Conservation (phyloP, 306 rosid species). For the Glycyrrhiza uralensis region DNA sequence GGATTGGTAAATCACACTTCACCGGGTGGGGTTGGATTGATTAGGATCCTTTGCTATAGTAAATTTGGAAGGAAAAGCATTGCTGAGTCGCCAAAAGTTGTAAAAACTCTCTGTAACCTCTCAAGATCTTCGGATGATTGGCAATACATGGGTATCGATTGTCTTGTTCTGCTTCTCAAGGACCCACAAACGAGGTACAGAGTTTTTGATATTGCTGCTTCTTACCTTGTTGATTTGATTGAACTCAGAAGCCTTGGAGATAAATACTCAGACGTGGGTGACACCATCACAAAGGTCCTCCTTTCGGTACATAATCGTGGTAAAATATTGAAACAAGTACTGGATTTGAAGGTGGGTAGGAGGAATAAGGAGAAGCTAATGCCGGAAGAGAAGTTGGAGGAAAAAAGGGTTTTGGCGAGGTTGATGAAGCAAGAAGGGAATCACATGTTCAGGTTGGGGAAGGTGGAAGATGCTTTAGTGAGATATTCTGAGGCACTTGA, state of each 20-base stretch:
- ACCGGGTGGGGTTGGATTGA: constrained; percentile 66
- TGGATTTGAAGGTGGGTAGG: constrained; percentile 39
- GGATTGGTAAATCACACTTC: constrained; percentile 65
- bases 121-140: constrained; percentile 86
- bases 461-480: constrained; percentile 44
- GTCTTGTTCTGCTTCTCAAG: constrained; percentile 72
- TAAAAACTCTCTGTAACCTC: constrained; percentile 49
- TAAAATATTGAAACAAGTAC: constrained; percentile 20
- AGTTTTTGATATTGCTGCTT: constrained; percentile 41
- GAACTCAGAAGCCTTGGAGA: constrained; percentile 57
- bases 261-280: constrained; percentile 52
- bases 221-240: constrained; percentile 54
- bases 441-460: constrained; percentile 45
- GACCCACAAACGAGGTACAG: constrained; percentile 61
- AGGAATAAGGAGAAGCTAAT: constrained; percentile 36
- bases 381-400: constrained; percentile 36
- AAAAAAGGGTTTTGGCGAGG: constrained; percentile 32
- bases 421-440: constrained; percentile 55
- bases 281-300: constrained; percentile 45
- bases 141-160: constrained; percentile 80
- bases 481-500: constrained; percentile 57
- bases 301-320: constrained; percentile 29
- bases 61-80: constrained; percentile 55
- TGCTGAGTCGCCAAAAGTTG: constrained; percentile 39
- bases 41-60: constrained; percentile 62